Base-by-base conservation (phyloP, 148 eudicot genomes). In the Salicornia ramosissima region DNA sequence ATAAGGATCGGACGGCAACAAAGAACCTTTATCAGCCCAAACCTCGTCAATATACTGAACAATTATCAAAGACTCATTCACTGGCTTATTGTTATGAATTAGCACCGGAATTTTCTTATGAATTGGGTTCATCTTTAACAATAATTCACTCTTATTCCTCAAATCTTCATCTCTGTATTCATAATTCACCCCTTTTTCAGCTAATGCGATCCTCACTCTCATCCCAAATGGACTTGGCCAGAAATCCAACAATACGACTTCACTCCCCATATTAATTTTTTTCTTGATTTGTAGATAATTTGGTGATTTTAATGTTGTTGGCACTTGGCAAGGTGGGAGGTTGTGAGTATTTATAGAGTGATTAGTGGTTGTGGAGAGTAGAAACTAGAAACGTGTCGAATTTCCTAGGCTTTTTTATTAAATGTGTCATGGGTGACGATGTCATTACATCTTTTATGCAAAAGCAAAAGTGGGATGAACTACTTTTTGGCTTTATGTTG, bases 81-180 rank as follows among this genome's bases (percentile, higher is more conserved):
- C 67, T n/a, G 86, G 79, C 21, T 72, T 77, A 14, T 65, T 61
- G 12, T 83, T 74, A 57, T 83, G 86, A 25, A 80, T 64, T 0
- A 83, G 57, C 69, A 77, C 73, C 18, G 83, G 83, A 12, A 78
- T 74, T 62, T 74, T 71, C 69, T 81, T 81, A 51, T 81, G 80
- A 79, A 75, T 56, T 26, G 84, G 86, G 75, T 83, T 83, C 84
- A 75, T 78, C 42, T 83, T 56, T 13, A 83, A 49, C 0, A 80
- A 73, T 11, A 83, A 50, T 14, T 64, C 76, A 50, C 83, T 78
- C 42, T 83, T 83, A 65, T 80, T 74, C 39, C 34, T 29, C 65
- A 83, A 71, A 55, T 77, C 75, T 25, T 83, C 78, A 10, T 82
- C 85, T 34, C 12, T 73, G 63, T 76, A 76, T 61, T 82, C 85